phyloP scores from a whole-genome alignment of 1,284 basidiomycete genomes.

The Malassezia restricta region DNA sequence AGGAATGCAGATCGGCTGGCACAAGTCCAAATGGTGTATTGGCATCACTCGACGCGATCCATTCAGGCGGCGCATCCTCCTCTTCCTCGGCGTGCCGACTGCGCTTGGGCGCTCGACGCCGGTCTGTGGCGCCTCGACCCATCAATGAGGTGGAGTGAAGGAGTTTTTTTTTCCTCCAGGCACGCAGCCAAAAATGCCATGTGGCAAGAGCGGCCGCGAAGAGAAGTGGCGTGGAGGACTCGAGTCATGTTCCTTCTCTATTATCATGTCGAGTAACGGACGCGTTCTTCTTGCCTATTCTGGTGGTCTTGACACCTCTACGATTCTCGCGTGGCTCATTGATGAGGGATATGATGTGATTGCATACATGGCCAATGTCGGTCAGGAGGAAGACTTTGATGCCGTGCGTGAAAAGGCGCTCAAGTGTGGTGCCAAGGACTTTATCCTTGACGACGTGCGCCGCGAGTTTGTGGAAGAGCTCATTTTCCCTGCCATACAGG shows the following conservation, averaged over 20 bases:
- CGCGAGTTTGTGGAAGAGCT: conserved; percentile 91
- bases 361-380: conserved; percentile 98
- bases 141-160: background rate
- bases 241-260: background rate
- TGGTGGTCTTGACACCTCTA: conserved; percentile 64
- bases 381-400: conserved; percentile 95
- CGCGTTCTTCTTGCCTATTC: conserved; percentile 92
- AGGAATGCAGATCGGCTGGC: conserved; percentile 10
- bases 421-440: conserved; percentile 83
- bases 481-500: conserved; percentile 91
- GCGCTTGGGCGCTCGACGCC: conserved; percentile 14
- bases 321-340: conserved; percentile 52
- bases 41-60: conserved; percentile 5
- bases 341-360: conserved; percentile 94
- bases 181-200: no score
- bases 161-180: background rate
- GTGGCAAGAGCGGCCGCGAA: no score
- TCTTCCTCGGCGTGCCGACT: background rate
- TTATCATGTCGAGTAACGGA: conserved; percentile 50
- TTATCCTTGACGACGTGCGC: conserved; percentile 85
- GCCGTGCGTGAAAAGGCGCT: conserved; percentile 85
- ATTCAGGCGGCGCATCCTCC: background rate
- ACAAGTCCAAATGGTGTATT: conserved; percentile 15
- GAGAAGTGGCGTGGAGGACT: no score
- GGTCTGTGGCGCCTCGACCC: background rate